phyloP scores from a whole-genome alignment of 2,329 filamentous ascomycete species.

The Alternaria angustiovoidea region DNA sequence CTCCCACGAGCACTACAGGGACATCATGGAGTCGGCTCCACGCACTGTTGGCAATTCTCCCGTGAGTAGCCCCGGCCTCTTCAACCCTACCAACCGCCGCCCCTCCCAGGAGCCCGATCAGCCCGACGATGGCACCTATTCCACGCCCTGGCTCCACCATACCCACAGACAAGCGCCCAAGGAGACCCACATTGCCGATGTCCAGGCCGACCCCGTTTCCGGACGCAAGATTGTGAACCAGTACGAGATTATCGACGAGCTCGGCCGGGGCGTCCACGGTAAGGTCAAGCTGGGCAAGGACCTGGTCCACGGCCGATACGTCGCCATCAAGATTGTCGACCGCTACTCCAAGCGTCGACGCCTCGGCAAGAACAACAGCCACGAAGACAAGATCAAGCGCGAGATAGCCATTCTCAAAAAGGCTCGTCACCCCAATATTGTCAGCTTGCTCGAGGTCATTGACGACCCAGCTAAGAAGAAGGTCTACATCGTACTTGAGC shows the following conservation, averaged over 20 bases:
- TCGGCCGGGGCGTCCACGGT: conserved; percentile 93
- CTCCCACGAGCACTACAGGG: conserved; percentile 41
- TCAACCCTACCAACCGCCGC: conserved; percentile 49
- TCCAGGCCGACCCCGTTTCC: conserved; percentile 86
- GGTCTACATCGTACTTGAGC: conserved; percentile 97
- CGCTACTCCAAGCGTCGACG: conserved; percentile 92
- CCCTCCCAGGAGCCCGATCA: conserved; percentile 38
- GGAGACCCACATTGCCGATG: conserved; percentile 84
- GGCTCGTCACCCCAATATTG: conserved; percentile 95
- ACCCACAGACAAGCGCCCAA: conserved; percentile 60
- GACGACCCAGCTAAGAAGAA: conserved; percentile 96
- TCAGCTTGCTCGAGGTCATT: conserved; percentile 94
- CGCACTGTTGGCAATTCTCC: conserved; percentile 58
- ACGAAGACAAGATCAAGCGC: conserved; percentile 85
- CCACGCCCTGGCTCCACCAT: conserved; percentile 60
- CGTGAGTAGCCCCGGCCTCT: conserved; percentile 58
- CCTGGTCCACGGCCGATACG: conserved; percentile 75
- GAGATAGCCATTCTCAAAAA: conserved; percentile 99
- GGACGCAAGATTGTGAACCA: conserved; percentile 97
- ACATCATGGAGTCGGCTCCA: conserved; percentile 49
- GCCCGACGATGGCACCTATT: conserved; percentile 53
- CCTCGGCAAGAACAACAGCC: conserved; percentile 76
- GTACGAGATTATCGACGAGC: conserved; percentile 96
- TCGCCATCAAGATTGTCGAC: conserved; percentile 98
- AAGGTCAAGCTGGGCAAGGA: conserved; percentile 96